Base-by-base conservation (phyloP, 2,329 filamentous ascomycete species). In the Pleoardoris graminearum region DNA sequence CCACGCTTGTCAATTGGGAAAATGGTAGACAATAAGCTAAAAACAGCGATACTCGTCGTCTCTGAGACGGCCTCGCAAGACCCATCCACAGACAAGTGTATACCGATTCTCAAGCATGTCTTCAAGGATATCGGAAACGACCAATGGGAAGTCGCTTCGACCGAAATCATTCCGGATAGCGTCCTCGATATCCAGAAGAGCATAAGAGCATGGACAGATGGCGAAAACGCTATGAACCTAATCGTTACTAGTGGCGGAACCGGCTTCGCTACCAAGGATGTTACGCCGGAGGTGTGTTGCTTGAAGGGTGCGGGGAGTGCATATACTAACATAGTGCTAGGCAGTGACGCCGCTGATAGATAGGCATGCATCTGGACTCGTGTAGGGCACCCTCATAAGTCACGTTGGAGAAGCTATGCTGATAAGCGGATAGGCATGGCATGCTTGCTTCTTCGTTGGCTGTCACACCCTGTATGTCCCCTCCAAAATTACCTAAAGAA, bases 201-300 rank as follows among this genome's bases (percentile, higher is more conserved):
- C 45, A 82, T 99, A 45, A 84, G 79, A 54, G 68, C 77, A 10
- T 97, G 90, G 90, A 80, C 89, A 0, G 91, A 96, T 72, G 64
- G 81, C 4, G 80, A 80, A 42, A 72, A 69, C 3, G 59, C 79
- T 3, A 72, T 87, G 44, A 93, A 96, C 73, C 75, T 97, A 52
- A 83, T 99, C 54, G 74, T 97, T 41, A 93, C 91, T 0, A 96
- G 91, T 6, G 94, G 94, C 19, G 94, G 94, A 2, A 99, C 94
- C 1, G 94, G 94, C 0, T 99, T 99, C 73, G 88, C 94, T 7
- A 79, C 85, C 10, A 84, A 87, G 50, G 94, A 99, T 76, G 80
- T 83, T 36, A 99, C 94, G 0, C 94, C 94, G 2, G 94, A 97
- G 82, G 90, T 92, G 71, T n/a, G 51, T 45, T 23, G 17, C 7